Base-by-base conservation (phyloP, 805 yeast genomes). In the Wickerhamiella azymoides region DNA sequence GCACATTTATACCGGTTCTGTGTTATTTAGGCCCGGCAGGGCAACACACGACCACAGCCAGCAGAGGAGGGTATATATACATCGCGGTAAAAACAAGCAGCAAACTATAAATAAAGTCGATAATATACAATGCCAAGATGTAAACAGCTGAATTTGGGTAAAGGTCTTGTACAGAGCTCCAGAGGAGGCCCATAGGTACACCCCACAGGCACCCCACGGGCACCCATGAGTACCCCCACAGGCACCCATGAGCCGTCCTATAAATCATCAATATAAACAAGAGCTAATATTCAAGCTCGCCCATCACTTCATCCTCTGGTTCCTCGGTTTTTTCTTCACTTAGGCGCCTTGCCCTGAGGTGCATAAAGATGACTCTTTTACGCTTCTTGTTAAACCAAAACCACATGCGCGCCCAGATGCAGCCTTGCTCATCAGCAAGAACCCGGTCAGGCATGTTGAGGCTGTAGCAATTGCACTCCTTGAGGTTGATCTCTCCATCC, bases 301-400 rank as follows among this genome's bases (percentile, higher is more conserved):
- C 44, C 27, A 38, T 30, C 17, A 39, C 69, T 41, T 66, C 68
- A 45, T 58, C 61, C 13, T 62, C 67, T 43, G 64, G 61, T 11
- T 59, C 65, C 35, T 65, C 63, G 36, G 64, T 40, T 60, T 60
- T 33, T 19, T 59, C 50, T 47, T 32, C 57, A 62, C 51, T 59
- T 47, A 40, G 63, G 58, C 36, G 59, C 21, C 18, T 27, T 6
- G 47, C 46, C 46, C 77, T 77, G 51, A 92, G 65, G 54, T 84
- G 83, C 14, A 92, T 61, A 60, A 81, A 89, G 1, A 94, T 85
- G 2, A 92, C 97, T 51, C 97, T 74, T 65, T 89, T 89, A 65
- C 82, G 76, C 57, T 84, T 81, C 64, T 85, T 89, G 66, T 86
- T 92, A 65, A 82, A 86, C 39, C 89, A 76, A 61, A 92, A 92